Percentiles rank a stretch among this genome's conserved stretches.
phyloP scores from a whole-genome alignment of 164 flowering plant species.

The Kalanchoe fedtschenkoi region DNA sequence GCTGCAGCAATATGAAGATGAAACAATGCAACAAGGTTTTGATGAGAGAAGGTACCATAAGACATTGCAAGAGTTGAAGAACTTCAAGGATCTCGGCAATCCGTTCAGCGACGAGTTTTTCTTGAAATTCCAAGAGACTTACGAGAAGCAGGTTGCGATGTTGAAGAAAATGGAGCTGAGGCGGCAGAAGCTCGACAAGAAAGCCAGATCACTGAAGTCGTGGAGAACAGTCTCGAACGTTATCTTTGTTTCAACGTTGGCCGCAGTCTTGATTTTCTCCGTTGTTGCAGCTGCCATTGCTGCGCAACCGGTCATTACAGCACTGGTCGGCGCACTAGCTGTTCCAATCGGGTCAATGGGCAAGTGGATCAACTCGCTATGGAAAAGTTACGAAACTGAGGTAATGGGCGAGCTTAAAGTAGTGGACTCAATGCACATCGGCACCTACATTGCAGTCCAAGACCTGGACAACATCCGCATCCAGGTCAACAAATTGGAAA shows the following conservation, averaged over 20 bases:
- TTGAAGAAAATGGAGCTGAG: conserved; percentile 38
- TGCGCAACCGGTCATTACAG: conserved; percentile 73
- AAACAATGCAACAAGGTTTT: conserved; percentile 13
- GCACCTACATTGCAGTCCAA: conserved; percentile 42
- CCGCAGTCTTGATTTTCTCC: conserved; percentile 59
- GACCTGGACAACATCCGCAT: conserved; percentile 64
- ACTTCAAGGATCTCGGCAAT: conserved; percentile 51
- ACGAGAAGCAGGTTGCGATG: conserved; percentile 46
- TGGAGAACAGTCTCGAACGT: conserved; percentile 67
- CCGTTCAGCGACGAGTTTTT: conserved; percentile 71
- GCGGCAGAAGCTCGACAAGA: conserved; percentile 66
- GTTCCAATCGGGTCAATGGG: conserved; percentile 78
- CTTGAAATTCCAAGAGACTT: conserved; percentile 34
- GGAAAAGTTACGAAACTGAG: conserved; percentile 53
- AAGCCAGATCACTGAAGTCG: conserved; percentile 33
- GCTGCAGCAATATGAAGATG: conserved; percentile 53
- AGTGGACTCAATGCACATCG: conserved; percentile 44
- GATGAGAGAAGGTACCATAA: conserved; percentile 14
- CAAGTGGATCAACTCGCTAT: conserved; percentile 65
- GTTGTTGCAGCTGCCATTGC: conserved; percentile 83
- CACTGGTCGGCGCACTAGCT: conserved; percentile 64
- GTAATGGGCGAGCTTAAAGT: conserved; percentile 53
- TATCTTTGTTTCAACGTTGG: conserved; percentile 56
- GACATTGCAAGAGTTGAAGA: conserved; percentile 45
- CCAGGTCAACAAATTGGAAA: conserved; percentile 47